A percentile compares a stretch with the other conserved stretches of the same genome.
These are phyloP conservation scores for Flaveria linearis DNA, from an alignment of 129 eudicot species.

Conservation along the genomic window DNA sequence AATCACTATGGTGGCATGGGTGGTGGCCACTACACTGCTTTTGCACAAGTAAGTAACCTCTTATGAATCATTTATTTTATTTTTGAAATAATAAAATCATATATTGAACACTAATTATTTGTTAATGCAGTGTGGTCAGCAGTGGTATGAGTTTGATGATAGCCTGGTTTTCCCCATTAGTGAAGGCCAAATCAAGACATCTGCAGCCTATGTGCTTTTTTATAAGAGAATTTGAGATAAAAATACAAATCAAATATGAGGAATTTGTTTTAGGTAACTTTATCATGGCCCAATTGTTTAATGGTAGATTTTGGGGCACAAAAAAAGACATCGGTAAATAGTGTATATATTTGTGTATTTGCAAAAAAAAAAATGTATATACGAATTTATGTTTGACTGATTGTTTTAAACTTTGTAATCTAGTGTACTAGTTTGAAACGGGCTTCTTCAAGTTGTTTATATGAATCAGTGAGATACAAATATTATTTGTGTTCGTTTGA, in stretches of 20 bases:
- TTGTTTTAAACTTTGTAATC: no score
- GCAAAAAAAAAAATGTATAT: no score
- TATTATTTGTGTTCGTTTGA: no score
- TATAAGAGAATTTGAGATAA: constrained; percentile 53
- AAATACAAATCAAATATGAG: constrained; percentile 23
- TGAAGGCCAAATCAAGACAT: constrained; percentile 70
- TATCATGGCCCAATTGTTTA: neutral
- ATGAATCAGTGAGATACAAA: no score
- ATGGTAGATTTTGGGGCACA: neutral
- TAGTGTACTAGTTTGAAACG: no score
- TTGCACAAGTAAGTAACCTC: constrained; percentile 66
- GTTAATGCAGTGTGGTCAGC: constrained; percentile 59
- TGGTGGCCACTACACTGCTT: constrained; percentile 94
- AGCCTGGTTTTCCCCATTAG: constrained; percentile 49
- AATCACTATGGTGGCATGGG: constrained; percentile 88
- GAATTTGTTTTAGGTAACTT: no score
- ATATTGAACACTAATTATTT: neutral
- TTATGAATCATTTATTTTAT: neutral
- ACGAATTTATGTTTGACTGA: no score
- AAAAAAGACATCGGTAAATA: no score
- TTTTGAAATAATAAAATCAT: neutral
- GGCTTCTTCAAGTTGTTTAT: no score
- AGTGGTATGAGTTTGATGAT: constrained; percentile 89
- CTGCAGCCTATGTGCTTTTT: constrained; percentile 90
- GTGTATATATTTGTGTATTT: no score